phyloP scores from a whole-genome alignment of 2,329 filamentous ascomycete species.

The Metarhizium brunneum region DNA sequence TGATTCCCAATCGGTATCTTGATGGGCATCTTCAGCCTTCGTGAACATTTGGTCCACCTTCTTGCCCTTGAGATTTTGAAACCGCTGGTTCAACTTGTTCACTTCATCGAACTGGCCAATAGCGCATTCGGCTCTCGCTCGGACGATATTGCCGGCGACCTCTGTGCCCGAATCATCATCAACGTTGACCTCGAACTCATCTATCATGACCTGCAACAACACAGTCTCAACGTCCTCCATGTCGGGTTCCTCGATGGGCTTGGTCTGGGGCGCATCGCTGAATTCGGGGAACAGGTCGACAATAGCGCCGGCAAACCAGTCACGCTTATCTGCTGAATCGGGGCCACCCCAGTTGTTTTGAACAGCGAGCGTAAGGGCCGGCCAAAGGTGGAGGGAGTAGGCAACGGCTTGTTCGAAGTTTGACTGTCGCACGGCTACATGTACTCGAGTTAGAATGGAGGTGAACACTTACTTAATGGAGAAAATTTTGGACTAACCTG shows the following conservation, averaged over 20 bases:
- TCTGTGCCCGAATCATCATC: conserved; percentile 79
- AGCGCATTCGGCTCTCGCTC: conserved; percentile 53
- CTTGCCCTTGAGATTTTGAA: conserved; percentile 51
- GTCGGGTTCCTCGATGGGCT: conserved; percentile 46
- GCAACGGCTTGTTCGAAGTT: conserved; percentile 83
- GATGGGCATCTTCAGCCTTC: conserved; percentile 44
- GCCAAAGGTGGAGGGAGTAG: conserved; percentile 79
- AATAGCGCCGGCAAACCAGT: conserved; percentile 89
- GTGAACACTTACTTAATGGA: background rate
- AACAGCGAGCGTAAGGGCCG: conserved; percentile 77
- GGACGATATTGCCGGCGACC: conserved; percentile 64
- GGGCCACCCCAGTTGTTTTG: conserved; percentile 83
- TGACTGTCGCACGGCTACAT: conserved; percentile 43
- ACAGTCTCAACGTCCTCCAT: conserved; percentile 74
- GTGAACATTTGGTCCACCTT: conserved; percentile 45
- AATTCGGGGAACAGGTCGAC: conserved; percentile 73
- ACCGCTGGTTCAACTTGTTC: conserved; percentile 52
- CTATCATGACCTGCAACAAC: conserved; percentile 81
- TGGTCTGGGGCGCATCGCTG: conserved; percentile 24
- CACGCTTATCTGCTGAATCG: conserved; percentile 75
- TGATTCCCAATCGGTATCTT: conserved; percentile 53
- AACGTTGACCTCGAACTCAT: conserved; percentile 89
- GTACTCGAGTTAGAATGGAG: background rate
- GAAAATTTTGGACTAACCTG: conserved; percentile 14
- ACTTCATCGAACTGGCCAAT: conserved; percentile 59